phyloP scores from a whole-genome alignment of 441 rosid species.

The Populus tomentosa region DNA sequence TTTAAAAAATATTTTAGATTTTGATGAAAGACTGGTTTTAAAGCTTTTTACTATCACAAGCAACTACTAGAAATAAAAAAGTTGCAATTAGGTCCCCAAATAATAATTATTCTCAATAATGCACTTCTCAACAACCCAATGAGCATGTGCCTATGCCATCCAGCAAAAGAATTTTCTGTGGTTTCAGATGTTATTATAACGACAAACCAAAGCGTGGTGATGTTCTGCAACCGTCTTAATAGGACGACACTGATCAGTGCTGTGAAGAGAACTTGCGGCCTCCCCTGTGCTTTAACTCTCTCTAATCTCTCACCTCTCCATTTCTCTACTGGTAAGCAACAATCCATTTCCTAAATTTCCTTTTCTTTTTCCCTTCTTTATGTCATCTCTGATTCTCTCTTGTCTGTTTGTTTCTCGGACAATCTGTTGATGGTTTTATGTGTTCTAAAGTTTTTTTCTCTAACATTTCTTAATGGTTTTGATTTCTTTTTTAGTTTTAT shows the following conservation, averaged over 20 bases:
- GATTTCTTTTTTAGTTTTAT: background rate
- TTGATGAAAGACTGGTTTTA: no score
- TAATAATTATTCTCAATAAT: no score
- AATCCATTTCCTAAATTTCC: background rate
- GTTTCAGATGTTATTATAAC: no score
- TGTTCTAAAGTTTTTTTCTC: background rate
- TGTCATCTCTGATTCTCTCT: background rate
- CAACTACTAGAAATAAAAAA: no score
- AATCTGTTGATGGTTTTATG: no score
- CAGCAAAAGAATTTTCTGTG: no score
- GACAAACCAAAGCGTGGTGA: background rate
- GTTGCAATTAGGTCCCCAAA: no score
- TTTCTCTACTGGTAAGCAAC: background rate
- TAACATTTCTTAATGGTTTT: background rate
- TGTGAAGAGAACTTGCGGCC: background rate
- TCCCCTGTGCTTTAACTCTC: background rate
- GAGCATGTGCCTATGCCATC: no score
- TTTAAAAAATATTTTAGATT: no score
- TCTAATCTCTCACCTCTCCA: background rate
- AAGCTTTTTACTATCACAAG: no score
- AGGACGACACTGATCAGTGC: background rate
- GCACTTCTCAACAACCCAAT: no score
- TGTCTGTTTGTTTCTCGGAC: background rate
- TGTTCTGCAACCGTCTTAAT: background rate
- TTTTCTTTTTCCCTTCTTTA: background rate